Base-by-base conservation (phyloP, 306 rosid species). In the Cicer yamashitae region DNA sequence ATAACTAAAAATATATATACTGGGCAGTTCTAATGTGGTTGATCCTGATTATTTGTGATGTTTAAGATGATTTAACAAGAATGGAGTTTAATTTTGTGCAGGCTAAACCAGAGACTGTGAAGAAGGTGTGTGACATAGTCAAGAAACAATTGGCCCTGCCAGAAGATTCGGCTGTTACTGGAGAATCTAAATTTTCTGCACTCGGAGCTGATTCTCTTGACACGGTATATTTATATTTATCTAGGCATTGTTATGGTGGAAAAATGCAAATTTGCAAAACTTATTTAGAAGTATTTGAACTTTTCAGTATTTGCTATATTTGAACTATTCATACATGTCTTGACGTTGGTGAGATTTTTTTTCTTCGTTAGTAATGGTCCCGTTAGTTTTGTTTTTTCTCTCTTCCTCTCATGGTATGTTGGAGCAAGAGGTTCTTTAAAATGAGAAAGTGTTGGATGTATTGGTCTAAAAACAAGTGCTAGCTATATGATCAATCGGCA, bases 121-220 rank as follows among this genome's bases (percentile, higher is more conserved):
- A 84, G 7, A 90, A 92, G 91, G 98, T 92, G 61, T 83, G 86
- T 56, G 73, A 64, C 50, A 87, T 94, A 11, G 99, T 94, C 82
- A 90, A 81, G 90, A 90, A 94, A 84, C 99, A 94, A 86, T 88
- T 94, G 67, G 99, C 96, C 13, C 79, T 94, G 30, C 56, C 91
- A 7, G 93, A 58, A 13, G 92, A 30, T 22, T 43, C 85, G 0
- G 1, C 53, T 37, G 84, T 94, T 79, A 50, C 77, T 10, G 96
- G 91, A 51, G 93, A 86, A 71, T 90, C 98, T 37, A 92, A 88
- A 75, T 94, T 94, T 81, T 1, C 85, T 52, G 82, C 86, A n/a
- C 96, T 94, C 53, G 99, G 99, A 67, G 98, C 98, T 59, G 97
- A 94, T 83, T 94, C 97, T 76, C 99, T 94, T 17, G 98, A 94